Evolutionary conservation across 192 early-diverging fungal genomes (phyloP).

Genomic region (Phlyctochytrium planicorne): DNA sequence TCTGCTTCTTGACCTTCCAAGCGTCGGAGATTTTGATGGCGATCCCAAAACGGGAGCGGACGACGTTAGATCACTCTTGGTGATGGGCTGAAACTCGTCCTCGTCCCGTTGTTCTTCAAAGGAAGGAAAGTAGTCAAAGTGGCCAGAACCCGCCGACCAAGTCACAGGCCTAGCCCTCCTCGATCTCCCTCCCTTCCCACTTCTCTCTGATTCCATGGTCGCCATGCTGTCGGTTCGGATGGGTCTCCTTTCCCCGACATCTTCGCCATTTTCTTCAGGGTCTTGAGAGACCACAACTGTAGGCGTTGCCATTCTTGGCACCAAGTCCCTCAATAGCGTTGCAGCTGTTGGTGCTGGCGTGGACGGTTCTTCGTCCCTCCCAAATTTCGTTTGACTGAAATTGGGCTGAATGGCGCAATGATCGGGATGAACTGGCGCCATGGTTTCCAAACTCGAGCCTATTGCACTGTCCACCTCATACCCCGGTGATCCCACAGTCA

Average conservation of each 20-base stretch:
- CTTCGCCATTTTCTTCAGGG: background rate
- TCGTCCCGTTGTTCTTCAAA: too few species aligned
- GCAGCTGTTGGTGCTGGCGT: too few species aligned
- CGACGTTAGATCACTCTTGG: too few species aligned
- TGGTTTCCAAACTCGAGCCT: background rate
- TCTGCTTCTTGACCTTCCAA: background rate
- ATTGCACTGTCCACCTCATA: background rate
- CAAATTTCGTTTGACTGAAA: too few species aligned
- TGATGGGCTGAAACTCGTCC: too few species aligned
- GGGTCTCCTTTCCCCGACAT: too few species aligned
- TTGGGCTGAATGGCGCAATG: background rate
- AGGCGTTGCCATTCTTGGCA: background rate
- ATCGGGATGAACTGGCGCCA: background rate
- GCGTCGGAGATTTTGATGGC: background rate
- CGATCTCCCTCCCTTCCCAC: background rate
- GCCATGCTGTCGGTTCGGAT: background rate
- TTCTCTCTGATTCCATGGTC: background rate
- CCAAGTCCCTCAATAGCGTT: too few species aligned
- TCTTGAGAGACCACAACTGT: background rate
- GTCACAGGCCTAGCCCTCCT: conserved; percentile 2
- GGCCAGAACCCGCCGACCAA: background rate
- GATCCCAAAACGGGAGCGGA: background rate
- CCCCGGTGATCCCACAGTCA: too few species aligned
- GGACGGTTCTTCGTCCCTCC: too few species aligned
- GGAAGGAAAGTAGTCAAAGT: too few species aligned